A percentile compares a stretch with the other conserved stretches of the same genome.
These are phyloP conservation scores for Scutellaria baicalensis DNA, from an alignment of 257 asterid species.

Conservation along the genomic window DNA sequence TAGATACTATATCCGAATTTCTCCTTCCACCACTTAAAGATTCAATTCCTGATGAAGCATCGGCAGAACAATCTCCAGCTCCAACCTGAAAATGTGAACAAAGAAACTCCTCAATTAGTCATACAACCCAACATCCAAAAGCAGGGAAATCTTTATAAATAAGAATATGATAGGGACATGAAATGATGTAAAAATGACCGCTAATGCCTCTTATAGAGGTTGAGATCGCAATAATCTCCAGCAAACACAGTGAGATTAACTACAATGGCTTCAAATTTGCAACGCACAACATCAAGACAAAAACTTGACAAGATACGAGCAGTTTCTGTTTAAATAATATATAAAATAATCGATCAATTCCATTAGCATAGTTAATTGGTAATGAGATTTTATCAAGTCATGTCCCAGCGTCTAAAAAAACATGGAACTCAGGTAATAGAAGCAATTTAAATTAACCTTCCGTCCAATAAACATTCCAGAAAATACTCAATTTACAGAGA, in stretches of 20 bases:
- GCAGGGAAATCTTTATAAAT: background rate
- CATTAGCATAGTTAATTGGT: background rate
- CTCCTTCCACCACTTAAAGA: background rate
- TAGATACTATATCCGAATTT: constrained; percentile 1
- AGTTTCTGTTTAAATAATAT: background rate
- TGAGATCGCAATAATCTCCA: background rate
- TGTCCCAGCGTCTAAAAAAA: background rate
- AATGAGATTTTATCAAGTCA: background rate
- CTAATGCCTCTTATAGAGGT: background rate
- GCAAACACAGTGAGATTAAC: background rate
- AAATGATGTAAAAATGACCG: background rate
- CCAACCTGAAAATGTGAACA: constrained; percentile 20
- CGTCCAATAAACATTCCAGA: background rate
- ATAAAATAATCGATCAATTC: too few species aligned
- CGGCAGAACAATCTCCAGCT: constrained; percentile 14
- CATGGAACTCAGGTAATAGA: background rate
- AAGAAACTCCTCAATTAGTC: background rate
- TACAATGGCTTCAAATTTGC: background rate
- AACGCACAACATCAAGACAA: background rate
- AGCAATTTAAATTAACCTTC: background rate
- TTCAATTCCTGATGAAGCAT: constrained; percentile 18
- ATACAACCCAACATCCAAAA: background rate
- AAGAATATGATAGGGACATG: background rate
- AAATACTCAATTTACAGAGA: background rate
- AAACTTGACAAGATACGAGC: background rate